Base-by-base conservation (phyloP, 495 filamentous ascomycete genomes). In the Daldinia loculata region DNA sequence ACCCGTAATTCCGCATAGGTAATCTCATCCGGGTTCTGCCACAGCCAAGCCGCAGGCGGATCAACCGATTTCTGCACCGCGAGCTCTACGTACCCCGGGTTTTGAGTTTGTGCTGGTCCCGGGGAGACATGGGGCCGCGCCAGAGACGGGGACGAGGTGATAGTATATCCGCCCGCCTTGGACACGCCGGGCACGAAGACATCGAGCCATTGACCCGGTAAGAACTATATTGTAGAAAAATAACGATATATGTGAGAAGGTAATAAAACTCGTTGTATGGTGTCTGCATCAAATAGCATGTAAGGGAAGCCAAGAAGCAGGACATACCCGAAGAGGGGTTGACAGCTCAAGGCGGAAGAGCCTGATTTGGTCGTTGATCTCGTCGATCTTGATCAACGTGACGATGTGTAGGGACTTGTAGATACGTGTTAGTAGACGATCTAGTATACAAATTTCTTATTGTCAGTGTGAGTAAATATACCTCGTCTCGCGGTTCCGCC, bases 181-280 rank as follows among this genome's bases (percentile, higher is more conserved):
- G 85, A 66, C 51, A 91, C 80, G 29, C 79, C 79, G 0, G 92
- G 91, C 53, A 91, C 84, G 73, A 92, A 88, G 6, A 94, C 88
- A 75, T 98, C 94, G 59, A 98, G 84, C 93, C 93, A 98, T 84
- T 97, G 94, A 36, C 94, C 94, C 1, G 94, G 90, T 29, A 90
- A 81, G 78, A 95, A 95, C 87, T 89, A 66, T 59, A 22, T 3
- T 24, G 26, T 32, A 19, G 29, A 38, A 15, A 60, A 17, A 29
- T 2, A 22, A 5, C 43, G 19, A 48, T 48, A 24, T 24, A 24
- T 8, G 43, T 48, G 12, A 48, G 43, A 36, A 38, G n/a, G 32
- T 38, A 58, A 58, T 17, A 7, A 45, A 30, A 30, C 12, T 12
- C 19, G 6, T 24, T 58, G 5, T 3, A 38, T 24, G 1, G 34